Evolutionary conservation across 1,284 basidiomycete genomes (phyloP).

Genomic region (Volvariella surrecta): DNA sequence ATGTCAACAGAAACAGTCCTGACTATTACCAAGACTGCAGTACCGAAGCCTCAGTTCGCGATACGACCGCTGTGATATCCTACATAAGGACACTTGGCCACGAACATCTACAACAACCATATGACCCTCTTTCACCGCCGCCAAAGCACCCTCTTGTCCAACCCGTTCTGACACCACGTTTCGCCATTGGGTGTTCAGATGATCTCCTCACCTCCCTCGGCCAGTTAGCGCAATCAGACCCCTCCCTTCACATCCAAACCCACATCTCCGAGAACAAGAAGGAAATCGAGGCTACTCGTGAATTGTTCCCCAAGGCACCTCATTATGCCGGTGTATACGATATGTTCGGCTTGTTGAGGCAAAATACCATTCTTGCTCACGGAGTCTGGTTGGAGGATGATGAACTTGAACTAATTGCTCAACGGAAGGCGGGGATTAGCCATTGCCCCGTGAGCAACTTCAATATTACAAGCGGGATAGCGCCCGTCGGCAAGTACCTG

Average conservation of each 20-base stretch:
- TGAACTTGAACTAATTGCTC: constrained; percentile 70
- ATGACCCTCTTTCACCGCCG: constrained; percentile 16
- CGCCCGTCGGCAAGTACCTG: constrained; percentile 71
- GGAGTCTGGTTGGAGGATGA: constrained; percentile 72
- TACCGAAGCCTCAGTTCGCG: constrained; percentile 43
- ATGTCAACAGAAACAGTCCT: constrained; percentile 81
- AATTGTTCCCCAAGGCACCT: constrained; percentile 52
- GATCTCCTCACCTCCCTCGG: constrained; percentile 66
- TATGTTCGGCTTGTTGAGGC: constrained; percentile 63
- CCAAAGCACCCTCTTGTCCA: constrained; percentile 53
- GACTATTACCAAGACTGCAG: constrained; percentile 69
- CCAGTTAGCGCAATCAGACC: constrained; percentile 43
- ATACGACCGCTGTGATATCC: constrained; percentile 59
- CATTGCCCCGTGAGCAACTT: constrained; percentile 95
- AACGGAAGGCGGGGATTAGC: constrained; percentile 68
- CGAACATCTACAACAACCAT: constrained; percentile 13
- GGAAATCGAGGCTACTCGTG: constrained; percentile 65
- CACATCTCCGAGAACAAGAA: constrained; percentile 84
- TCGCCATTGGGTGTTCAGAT: constrained; percentile 86
- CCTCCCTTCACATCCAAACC: constrained; percentile 78
- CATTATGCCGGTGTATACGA: constrained; percentile 83
- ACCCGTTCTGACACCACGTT: constrained; percentile 90
- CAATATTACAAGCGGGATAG: constrained; percentile 80
- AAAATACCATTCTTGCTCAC: constrained; percentile 86
- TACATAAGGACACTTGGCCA: constrained; percentile 54